Evolutionary conservation across 2,329 filamentous ascomycete genomes (phyloP), one percentile per base, ranked within the genome.

Genomic region (Neospermospora avenae): DNA sequence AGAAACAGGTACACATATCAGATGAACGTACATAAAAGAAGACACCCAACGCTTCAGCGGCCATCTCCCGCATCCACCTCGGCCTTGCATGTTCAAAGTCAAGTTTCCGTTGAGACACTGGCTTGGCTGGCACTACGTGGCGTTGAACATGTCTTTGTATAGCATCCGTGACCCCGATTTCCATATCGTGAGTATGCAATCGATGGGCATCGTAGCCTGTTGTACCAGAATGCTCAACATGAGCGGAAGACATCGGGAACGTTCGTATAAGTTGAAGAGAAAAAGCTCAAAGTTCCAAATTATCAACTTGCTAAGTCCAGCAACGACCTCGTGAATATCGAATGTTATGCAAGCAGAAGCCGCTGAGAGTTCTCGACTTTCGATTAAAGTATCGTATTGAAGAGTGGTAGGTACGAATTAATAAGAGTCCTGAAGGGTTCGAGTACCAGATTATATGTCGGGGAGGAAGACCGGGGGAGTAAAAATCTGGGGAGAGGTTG

Each of bases 31-130:
- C 79, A 67, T 81, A 83, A 68, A 82, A 81, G 74, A 84, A 84
- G 3, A 84, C 81, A 3, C 82, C 82, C 0, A 80, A 80, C 3
- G 80, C 80, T 68, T 85, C 82, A 3, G 80, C 82, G 63, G 80
- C 74, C 73, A 80, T 81, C 67, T 85, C 81, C 55, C 82, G 74
- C 39, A 84, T 71, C 76, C 79, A 80, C 59, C 80, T 74, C 11
- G 82, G 82, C 52, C 82, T 75, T 3, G 72, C 60, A 63, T 80
- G 76, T 69, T 85, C 82, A 61, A 83, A 83, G 66, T 81, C 74
- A 54, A 85, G 77, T 63, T 78, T 81, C 16, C 79, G 75, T 66
- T 84, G 77, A 3, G 80, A 80, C 8, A 85, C 77, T 10, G 80
- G 77, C 63, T 78, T 79, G 3, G 77, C 65, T 22, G 77, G 69